These are phyloP conservation scores for Fusarium virguliforme DNA, from an alignment of 2,329 filamentous ascomycete genomes.

Conservation along the genomic window DNA sequence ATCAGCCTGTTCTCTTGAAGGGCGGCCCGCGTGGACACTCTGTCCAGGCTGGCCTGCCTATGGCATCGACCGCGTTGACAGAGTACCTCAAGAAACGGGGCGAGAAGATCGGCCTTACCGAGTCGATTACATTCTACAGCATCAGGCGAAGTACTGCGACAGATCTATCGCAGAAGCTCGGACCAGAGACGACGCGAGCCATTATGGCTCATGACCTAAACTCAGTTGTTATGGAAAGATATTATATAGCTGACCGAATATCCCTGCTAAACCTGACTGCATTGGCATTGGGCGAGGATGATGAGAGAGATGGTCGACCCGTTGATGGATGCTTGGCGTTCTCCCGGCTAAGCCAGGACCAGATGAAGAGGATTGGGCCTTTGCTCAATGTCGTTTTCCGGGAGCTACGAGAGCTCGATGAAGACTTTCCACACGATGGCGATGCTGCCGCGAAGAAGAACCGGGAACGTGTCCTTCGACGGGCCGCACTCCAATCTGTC, in stretches of 20 bases:
- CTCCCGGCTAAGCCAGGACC: too few relatives aligned
- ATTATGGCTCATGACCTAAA: slow-evolving; percentile 15
- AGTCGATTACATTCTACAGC: slow-evolving; percentile 3
- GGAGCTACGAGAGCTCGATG: too few relatives aligned
- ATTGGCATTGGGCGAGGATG: too few relatives aligned
- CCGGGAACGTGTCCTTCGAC: too few relatives aligned
- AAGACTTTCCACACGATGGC: too few relatives aligned
- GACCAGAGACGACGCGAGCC: background rate
- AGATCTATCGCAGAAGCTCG: background rate
- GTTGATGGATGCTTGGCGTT: too few relatives aligned
- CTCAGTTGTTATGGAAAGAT: background rate
- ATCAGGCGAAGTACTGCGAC: background rate
- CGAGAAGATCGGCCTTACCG: background rate
- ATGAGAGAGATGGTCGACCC: too few relatives aligned
- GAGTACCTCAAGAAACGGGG: background rate
- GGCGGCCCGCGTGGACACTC: background rate
- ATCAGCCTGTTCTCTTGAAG: slow-evolving; percentile 9
- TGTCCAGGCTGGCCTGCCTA: too few relatives aligned
- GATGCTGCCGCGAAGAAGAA: too few relatives aligned
- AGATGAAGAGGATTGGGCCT: too few relatives aligned
- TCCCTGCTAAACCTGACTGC: background rate
- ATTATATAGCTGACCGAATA: background rate
- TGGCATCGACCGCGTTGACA: background rate
- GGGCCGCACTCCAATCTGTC: too few relatives aligned
- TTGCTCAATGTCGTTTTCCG: too few relatives aligned